These are phyloP conservation scores for Linnemannia elongata DNA, from an alignment of 192 early-diverging fungal species.

Conservation along the genomic window DNA sequence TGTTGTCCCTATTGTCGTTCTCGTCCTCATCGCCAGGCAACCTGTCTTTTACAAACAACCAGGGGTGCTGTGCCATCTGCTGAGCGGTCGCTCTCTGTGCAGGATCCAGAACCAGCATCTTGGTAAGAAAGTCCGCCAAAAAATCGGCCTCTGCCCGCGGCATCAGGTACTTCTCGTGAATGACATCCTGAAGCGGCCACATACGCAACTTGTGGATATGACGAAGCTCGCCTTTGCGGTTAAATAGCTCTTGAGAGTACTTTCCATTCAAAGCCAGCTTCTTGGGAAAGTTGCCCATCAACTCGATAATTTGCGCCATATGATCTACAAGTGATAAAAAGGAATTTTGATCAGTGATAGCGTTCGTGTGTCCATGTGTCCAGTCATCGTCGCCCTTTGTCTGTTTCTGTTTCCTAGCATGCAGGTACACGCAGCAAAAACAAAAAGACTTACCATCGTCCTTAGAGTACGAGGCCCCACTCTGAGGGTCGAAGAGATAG, in stretches of 20 bases:
- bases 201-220: conserved; percentile 90
- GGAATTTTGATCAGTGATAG: background rate
- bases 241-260: conserved; percentile 90
- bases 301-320: conserved; percentile 97
- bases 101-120: conserved; percentile 82
- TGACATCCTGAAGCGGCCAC: conserved; percentile 87
- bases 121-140: conserved; percentile 86
- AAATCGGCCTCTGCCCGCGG: conserved; percentile 78
- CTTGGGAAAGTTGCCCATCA: conserved; percentile 88
- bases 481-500: conserved; percentile 95
- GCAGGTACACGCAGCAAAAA: background rate
- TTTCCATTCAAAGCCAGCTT: conserved; percentile 87
- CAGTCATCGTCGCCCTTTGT: background rate
- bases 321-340: conserved; percentile 76
- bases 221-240: conserved; percentile 89
- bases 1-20: background rate
- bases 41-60: conserved; percentile 60
- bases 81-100: conserved; percentile 67
- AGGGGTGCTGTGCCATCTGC: conserved; percentile 71
- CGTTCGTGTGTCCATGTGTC: background rate
- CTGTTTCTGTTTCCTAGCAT: background rate
- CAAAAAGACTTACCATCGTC: conserved; percentile 82
- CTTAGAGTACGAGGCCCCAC: conserved; percentile 86
- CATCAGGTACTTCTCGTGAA: conserved; percentile 93
- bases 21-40: background rate